Conservation (phyloP, 805 yeast genomes). For the Pichia sporocuriosa region DNA sequence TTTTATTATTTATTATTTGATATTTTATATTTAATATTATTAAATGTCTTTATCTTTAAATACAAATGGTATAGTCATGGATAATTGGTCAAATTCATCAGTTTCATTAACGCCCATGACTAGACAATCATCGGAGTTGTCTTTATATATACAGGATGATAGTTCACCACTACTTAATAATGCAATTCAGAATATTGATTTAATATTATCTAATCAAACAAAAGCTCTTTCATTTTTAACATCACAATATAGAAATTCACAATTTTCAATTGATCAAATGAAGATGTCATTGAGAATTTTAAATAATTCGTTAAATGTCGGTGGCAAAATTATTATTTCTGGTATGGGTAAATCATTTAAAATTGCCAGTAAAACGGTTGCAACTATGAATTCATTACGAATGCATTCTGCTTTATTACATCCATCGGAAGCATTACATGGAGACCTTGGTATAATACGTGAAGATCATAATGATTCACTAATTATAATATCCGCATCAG, state of each 20-base stretch:
- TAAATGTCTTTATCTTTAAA: too few relatives aligned
- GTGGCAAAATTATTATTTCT: conserved; percentile 67
- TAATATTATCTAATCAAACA: conserved; percentile 40
- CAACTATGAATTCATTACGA: conserved; percentile 76
- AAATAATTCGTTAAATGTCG: conserved; percentile 35
- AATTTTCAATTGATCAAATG: conserved; percentile 40
- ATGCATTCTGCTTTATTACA: conserved; percentile 63
- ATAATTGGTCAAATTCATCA: conserved; percentile 8
- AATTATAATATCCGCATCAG: conserved; percentile 69
- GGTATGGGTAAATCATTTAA: conserved; percentile 85
- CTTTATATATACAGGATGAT: conserved; percentile 21
- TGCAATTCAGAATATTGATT: conserved; percentile 29
- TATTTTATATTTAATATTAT: too few relatives aligned
- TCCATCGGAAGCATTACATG: conserved; percentile 86
- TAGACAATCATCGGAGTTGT: conserved; percentile 23
- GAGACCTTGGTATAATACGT: conserved; percentile 71
- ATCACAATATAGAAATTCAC: conserved; percentile 38
- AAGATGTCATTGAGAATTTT: conserved; percentile 37
- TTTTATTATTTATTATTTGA: too few relatives aligned
- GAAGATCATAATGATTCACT: conserved; percentile 50
- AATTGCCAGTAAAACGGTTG: conserved; percentile 70
- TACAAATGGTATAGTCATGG: background rate
- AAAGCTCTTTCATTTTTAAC: conserved; percentile 41
- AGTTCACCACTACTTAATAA: conserved; percentile 21
- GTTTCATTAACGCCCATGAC: conserved; percentile 17